Conservation (phyloP, 2,329 filamentous ascomycete genomes). For the Ceratocystis cubensis region DNA sequence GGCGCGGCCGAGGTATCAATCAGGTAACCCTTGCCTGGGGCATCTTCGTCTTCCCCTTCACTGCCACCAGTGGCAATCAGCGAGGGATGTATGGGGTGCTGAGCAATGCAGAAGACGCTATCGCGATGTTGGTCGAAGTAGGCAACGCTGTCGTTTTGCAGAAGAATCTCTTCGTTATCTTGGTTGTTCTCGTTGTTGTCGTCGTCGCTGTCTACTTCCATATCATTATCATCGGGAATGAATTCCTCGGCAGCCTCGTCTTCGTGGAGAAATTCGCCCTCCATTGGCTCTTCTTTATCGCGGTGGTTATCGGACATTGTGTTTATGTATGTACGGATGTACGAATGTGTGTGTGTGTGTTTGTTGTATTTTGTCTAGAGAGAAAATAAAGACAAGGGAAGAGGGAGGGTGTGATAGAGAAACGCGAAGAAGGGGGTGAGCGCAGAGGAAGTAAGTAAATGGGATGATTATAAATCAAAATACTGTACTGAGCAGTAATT, state of each 20-base stretch:
- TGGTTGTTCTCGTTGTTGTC: constrained; percentile 40
- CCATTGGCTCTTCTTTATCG: constrained; percentile 17
- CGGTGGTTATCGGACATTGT: constrained; percentile 15
- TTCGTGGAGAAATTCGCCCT: constrained; percentile 18
- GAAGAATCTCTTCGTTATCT: constrained; percentile 48
- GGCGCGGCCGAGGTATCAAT: constrained; percentile 59
- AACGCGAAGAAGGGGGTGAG: no score
- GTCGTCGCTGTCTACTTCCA: constrained; percentile 67
- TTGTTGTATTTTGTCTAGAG: neutral
- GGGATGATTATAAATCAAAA: constrained; percentile 11
- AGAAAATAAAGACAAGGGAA: neutral
- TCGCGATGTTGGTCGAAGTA: constrained; percentile 87
- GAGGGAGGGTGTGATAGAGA: neutral
- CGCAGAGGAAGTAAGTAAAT: neutral
- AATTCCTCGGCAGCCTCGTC: constrained; percentile 24
- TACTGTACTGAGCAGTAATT: neutral
- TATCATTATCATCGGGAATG: constrained; percentile 40
- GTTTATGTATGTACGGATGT: no score
- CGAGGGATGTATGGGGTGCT: constrained; percentile 66
- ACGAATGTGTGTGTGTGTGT: neutral
- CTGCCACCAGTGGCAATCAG: constrained; percentile 79
- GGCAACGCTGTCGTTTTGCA: constrained; percentile 85
- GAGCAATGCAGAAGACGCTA: constrained; percentile 87
- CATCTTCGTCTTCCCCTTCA: constrained; percentile 45
- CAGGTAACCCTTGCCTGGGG: constrained; percentile 70